Base-by-base conservation (phyloP, 1,284 basidiomycete species). In the Xerocomus nothofagi region DNA sequence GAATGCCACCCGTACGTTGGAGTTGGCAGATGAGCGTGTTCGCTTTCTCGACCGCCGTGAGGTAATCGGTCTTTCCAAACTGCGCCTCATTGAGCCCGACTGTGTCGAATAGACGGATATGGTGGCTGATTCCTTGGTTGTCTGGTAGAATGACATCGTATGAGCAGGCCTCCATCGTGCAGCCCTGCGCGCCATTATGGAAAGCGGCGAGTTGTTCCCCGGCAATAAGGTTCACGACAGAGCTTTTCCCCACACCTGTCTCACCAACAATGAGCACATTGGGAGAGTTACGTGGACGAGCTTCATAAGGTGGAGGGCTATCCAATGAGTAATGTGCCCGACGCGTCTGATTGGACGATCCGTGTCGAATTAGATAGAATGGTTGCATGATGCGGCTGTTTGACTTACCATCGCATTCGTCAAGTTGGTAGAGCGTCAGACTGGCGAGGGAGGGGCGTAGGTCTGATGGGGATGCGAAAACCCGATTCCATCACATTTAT, bases 81-180 rank as follows among this genome's bases (percentile, higher is more conserved):
- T 47, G 36, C 15, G 66, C 63, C 48, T 75, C 72, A 30, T 72
- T 60, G 10, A 74, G 57, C 12, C 71, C 72, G 6, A 65, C 65
- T 10, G 70, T 72, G 43, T 72, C 71, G 17, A 62, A 63, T 20
- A 60, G 27, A 20, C 56, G 60, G 34, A 61, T 32, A 17, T 58
- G 55, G 12, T 59, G 57, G 12, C 40, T 27, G n/a, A 40, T 48
- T 9, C 46, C 58, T 15, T 49, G 38, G 14, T 29, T 4, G 37
- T 50, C 46, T 9, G 60, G 40, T n/a, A 59, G 41, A 11, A 50
- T 21, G 42, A 57, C 15, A 39, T 58, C 59, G 31, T 60, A 59
- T 29, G 56, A 56, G 8, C 39, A 32, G 11, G 60, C 42, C 21
- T 47, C 34, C 45, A 60, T 34, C 12, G 60, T 62, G 49, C 62